Evolutionary conservation across 345 rosid species (phyloP).

Genomic region (rapeseed (Brassica napus)): DNA sequence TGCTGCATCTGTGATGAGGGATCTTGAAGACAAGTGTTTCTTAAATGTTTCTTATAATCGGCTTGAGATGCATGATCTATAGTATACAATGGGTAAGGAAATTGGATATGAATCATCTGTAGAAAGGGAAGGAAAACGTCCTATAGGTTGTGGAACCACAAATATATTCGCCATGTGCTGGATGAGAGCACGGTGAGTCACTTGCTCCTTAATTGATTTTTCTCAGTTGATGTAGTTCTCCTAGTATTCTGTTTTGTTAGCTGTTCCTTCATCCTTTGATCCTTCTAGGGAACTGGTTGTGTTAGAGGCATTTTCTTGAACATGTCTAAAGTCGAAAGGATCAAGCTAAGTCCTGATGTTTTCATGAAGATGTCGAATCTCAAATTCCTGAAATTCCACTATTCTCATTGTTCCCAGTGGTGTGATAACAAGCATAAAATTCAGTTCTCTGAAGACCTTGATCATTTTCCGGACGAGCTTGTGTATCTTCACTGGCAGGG

Average conservation of each 20-base stretch:
- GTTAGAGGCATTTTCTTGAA: constrained; percentile 41
- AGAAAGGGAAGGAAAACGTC: constrained; percentile 21
- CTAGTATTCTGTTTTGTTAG: not conserved
- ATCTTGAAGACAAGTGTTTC: constrained; percentile 40
- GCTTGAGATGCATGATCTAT: constrained; percentile 44
- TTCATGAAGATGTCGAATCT: constrained; percentile 41
- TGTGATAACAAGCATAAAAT: constrained; percentile 1
- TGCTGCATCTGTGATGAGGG: constrained; percentile 18
- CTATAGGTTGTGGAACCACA: constrained; percentile 37
- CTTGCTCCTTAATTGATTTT: not conserved
- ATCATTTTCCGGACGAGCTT: constrained; percentile 28
- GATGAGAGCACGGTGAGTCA: not conserved
- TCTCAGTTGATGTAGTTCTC: not conserved
- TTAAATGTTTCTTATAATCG: not conserved
- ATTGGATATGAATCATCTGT: constrained; percentile 28
- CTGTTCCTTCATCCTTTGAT: not conserved
- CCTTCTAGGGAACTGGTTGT: constrained; percentile 37
- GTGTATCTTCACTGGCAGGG: constrained; percentile 41
- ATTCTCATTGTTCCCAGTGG: constrained; percentile 21
- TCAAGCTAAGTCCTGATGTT: constrained; percentile 21
- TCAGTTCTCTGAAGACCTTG: not conserved
- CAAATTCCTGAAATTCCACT: constrained; percentile 38
- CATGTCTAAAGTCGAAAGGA: constrained; percentile 9
- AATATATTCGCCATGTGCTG: constrained; percentile 28
- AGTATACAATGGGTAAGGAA: constrained; percentile 37